Percentiles rank a stretch among this genome's conserved stretches.
These are phyloP conservation scores for Multifurca ochricompacta DNA, from an alignment of 768 basidiomycete species.

Conservation along the genomic window DNA sequence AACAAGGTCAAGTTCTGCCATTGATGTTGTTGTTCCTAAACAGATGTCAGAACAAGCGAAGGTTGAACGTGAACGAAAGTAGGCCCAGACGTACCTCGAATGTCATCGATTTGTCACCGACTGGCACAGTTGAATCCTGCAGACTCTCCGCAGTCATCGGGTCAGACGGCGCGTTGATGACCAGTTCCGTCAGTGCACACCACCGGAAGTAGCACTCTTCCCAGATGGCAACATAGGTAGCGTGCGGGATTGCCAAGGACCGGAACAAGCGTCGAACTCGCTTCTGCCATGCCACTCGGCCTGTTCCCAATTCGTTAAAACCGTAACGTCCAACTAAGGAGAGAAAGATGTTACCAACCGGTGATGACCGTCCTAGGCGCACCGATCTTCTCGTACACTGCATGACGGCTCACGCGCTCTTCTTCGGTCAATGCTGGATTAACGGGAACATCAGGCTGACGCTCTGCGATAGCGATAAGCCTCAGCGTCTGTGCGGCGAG, in stretches of 20 bases:
- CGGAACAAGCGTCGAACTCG: slow-evolving; percentile 67
- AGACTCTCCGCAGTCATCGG: slow-evolving; percentile 27
- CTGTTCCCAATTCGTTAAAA: slow-evolving; percentile 29
- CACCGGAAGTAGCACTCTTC: slow-evolving; percentile 76
- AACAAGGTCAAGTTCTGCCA: slow-evolving; percentile 84
- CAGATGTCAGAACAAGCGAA: slow-evolving; percentile 12
- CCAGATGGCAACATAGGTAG: slow-evolving; percentile 74
- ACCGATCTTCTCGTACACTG: slow-evolving; percentile 71
- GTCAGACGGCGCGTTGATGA: slow-evolving; percentile 33
- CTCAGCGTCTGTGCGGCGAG: slow-evolving; percentile 64
- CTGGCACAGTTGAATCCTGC: slow-evolving; percentile 25
- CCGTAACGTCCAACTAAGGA: not conserved
- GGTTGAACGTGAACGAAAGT: not conserved
- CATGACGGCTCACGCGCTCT: slow-evolving; percentile 58
- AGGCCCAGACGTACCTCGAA: slow-evolving; percentile 29
- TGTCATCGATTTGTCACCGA: slow-evolving; percentile 33
- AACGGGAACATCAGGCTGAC: slow-evolving; percentile 48
- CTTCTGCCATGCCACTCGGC: slow-evolving; percentile 74
- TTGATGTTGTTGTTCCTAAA: slow-evolving; percentile 63
- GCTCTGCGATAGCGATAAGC: slow-evolving; percentile 58
- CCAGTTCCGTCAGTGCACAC: slow-evolving; percentile 53
- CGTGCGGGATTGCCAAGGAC: slow-evolving; percentile 51
- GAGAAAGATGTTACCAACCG: slow-evolving; percentile 35
- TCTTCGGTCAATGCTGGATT: slow-evolving; percentile 47
- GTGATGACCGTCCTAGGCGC: slow-evolving; percentile 64